Percentiles rank a stretch among this genome's conserved stretches.
These are phyloP conservation scores for Fusarium incarnatum DNA, from an alignment of 2,329 filamentous ascomycete species.

Conservation along the genomic window DNA sequence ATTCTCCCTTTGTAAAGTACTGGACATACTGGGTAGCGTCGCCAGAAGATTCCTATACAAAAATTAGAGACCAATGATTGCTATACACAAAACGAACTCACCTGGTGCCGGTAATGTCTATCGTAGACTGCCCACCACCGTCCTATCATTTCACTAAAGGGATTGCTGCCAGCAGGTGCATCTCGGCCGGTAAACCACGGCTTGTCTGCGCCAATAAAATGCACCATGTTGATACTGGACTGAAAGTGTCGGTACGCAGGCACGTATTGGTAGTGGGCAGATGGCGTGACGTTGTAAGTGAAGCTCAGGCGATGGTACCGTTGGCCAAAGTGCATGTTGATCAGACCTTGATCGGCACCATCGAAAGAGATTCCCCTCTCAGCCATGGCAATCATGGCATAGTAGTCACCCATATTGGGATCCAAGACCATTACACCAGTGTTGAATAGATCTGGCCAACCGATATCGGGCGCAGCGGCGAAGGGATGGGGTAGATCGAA, in stretches of 20 bases:
- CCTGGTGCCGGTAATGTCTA: slow-evolving; percentile 75
- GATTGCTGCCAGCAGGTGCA: slow-evolving; percentile 64
- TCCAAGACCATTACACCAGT: slow-evolving; percentile 94
- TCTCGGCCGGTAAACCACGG: slow-evolving; percentile 81
- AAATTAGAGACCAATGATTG: slow-evolving; percentile 14
- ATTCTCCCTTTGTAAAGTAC: slow-evolving; percentile 68
- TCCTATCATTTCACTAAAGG: slow-evolving; percentile 85
- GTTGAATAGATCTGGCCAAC: slow-evolving; percentile 98
- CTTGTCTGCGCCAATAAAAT: slow-evolving; percentile 94
- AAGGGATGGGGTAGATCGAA: slow-evolving; percentile 74
- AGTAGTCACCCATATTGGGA: slow-evolving; percentile 88
- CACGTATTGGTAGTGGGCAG: slow-evolving; percentile 95
- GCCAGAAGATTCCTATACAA: slow-evolving; percentile 34
- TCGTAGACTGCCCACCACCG: slow-evolving; percentile 97
- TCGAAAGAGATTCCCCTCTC: slow-evolving; percentile 93
- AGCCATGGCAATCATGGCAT: slow-evolving; percentile 85
- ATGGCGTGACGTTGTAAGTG: slow-evolving; percentile 96
- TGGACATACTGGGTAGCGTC: slow-evolving; percentile 56
- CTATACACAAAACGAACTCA: slow-evolving; percentile 49
- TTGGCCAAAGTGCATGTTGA: slow-evolving; percentile 93
- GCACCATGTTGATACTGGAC: slow-evolving; percentile 87
- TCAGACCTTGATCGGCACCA: slow-evolving; percentile 92
- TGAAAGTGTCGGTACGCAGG: slow-evolving; percentile 95
- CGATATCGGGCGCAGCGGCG: slow-evolving; percentile 88
- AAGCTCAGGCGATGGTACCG: slow-evolving; percentile 91